A percentile compares a stretch with the other conserved stretches of the same genome.
Conservation (phyloP, 257 asterid genomes). For the Striga asiatica region DNA sequence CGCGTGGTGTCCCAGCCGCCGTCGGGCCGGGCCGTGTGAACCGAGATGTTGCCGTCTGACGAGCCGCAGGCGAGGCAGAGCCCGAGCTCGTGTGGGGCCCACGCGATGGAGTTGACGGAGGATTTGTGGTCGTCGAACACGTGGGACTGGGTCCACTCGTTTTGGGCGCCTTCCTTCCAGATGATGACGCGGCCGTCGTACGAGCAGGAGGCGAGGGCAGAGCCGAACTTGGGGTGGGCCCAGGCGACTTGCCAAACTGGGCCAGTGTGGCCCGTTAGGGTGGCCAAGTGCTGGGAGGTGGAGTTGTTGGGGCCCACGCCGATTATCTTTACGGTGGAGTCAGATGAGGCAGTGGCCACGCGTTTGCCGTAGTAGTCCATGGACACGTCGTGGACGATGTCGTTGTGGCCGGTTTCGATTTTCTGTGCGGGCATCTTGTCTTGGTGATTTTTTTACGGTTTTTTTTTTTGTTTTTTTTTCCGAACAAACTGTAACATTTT, state of each 20-base stretch:
- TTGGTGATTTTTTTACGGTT: not conserved
- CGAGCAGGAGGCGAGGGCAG: conserved; percentile 77
- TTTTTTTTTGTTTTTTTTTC: too few relatives aligned
- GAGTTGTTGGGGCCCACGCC: conserved; percentile 64
- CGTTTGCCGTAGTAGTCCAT: conserved; percentile 97
- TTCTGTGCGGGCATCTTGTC: conserved; percentile 78
- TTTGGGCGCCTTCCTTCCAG: conserved; percentile 84
- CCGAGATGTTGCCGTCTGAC: conserved; percentile 73
- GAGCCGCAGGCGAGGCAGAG: conserved; percentile 92
- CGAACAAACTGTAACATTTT: conserved; percentile 19
- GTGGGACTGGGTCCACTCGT: conserved; percentile 71
- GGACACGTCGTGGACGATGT: conserved; percentile 72
- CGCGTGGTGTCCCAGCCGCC: conserved; percentile 78
- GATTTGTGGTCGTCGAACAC: conserved; percentile 67
- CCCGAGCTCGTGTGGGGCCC: conserved; percentile 93
- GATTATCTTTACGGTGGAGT: conserved; percentile 60
- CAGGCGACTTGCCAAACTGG: conserved; percentile 94
- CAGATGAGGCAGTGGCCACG: conserved; percentile 87
- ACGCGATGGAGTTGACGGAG: conserved; percentile 80
- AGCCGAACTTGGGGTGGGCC: conserved; percentile 96
- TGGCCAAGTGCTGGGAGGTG: conserved; percentile 72
- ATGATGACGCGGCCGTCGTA: conserved; percentile 78
- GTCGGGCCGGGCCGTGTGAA: conserved; percentile 54
- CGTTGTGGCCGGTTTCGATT: conserved; percentile 89
- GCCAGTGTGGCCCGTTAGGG: conserved; percentile 74